These are phyloP conservation scores for Glycine latifolia DNA, from an alignment of 306 rosid species.

Conservation along the genomic window DNA sequence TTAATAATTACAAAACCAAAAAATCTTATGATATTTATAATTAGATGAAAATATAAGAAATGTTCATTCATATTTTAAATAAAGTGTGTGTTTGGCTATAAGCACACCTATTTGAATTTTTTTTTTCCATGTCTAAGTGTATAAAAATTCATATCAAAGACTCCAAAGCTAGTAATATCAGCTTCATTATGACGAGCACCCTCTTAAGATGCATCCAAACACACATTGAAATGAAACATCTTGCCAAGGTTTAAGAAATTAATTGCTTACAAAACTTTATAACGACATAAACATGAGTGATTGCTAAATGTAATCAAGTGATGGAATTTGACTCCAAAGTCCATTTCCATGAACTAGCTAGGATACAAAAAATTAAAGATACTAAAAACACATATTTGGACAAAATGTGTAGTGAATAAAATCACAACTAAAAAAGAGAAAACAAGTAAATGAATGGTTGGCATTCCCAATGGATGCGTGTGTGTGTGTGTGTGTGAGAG, in stretches of 20 bases:
- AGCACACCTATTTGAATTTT: no score
- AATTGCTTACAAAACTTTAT: background rate
- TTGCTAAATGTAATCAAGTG: background rate
- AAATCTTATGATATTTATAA: no score
- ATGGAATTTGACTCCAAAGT: background rate
- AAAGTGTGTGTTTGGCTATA: background rate
- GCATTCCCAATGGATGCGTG: slow-evolving; percentile 59
- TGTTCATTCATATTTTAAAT: background rate
- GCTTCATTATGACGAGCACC: no score
- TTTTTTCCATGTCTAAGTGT: no score
- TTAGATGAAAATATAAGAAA: no score
- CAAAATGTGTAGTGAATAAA: background rate
- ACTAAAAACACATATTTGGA: background rate
- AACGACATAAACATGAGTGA: background rate
- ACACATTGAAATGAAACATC: background rate
- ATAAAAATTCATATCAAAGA: no score
- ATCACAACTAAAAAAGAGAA: background rate
- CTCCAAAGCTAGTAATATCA: no score
- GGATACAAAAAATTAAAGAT: background rate
- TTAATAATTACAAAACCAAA: background rate
- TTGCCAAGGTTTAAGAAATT: no score
- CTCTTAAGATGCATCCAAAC: background rate
- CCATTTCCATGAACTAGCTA: background rate
- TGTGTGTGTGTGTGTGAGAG: slow-evolving; percentile 18
- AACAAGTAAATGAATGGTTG: slow-evolving; percentile 56